phyloP scores from a whole-genome alignment of 495 filamentous ascomycete genomes.

The Apodospora peruviana region DNA sequence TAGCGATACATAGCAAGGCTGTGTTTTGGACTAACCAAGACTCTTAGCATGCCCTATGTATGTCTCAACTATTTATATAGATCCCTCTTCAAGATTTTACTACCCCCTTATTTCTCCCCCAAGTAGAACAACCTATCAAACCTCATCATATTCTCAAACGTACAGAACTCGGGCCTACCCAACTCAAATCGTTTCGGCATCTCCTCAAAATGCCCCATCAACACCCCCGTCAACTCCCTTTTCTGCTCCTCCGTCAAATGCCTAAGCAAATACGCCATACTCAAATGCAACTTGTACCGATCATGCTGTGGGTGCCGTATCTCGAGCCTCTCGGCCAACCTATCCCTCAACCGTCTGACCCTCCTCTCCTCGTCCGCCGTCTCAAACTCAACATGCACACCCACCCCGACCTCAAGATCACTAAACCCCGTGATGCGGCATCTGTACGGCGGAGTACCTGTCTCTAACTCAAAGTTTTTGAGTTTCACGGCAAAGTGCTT shows the following conservation, averaged over 20 bases:
- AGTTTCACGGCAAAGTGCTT: constrained; percentile 6
- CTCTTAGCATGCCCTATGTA: too few species aligned
- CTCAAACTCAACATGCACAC: constrained; percentile 2
- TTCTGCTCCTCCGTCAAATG: constrained; percentile 5
- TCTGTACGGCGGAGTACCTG: constrained; percentile 7
- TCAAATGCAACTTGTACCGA: constrained; percentile 15
- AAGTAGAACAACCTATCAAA: constrained; percentile 16
- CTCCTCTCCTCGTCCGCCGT: constrained; percentile 4
- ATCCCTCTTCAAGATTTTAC: neutral
- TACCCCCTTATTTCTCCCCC: neutral
- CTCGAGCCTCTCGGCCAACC: constrained; percentile 8
- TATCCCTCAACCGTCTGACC: constrained; percentile 12
- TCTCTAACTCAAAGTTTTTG: constrained; percentile 7
- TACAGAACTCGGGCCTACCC: constrained; percentile 18
- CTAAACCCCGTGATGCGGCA: constrained; percentile 6
- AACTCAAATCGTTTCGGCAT: constrained; percentile 16
- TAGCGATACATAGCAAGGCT: too few species aligned
- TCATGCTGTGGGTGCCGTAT: constrained; percentile 12
- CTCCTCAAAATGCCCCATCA: constrained; percentile 3
- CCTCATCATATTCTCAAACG: constrained; percentile 17
- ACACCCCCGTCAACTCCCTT: constrained; percentile 4
- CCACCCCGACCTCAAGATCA: constrained; percentile 5
- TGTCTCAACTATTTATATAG: too few species aligned
- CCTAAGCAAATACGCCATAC: constrained; percentile 16
- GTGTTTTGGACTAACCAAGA: too few species aligned